Conservation (phyloP, 352 stramenopile species). For the Salisapilia sapeloensis region DNA sequence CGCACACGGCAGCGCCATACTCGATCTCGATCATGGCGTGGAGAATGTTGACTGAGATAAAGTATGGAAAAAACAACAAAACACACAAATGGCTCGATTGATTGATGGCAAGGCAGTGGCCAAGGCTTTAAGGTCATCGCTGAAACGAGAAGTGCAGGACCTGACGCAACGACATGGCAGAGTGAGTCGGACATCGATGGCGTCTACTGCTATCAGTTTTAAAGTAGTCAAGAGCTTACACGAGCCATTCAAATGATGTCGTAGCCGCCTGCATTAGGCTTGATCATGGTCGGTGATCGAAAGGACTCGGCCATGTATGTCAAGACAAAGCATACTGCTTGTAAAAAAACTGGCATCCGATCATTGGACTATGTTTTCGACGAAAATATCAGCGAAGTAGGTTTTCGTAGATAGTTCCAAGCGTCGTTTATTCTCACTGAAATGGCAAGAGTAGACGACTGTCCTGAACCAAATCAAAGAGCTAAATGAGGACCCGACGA, state of each 20-base stretch:
- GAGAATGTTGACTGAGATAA: slow-evolving; percentile 1
- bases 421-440: background rate
- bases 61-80: background rate
- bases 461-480: slow-evolving; percentile 49
- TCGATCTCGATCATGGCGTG: slow-evolving; percentile 1
- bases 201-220: background rate
- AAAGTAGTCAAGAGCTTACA: background rate
- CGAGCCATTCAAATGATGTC: too few species aligned
- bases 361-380: slow-evolving; percentile 81
- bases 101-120: slow-evolving; percentile 62
- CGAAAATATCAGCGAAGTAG: slow-evolving; percentile 37
- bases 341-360: slow-evolving; percentile 84
- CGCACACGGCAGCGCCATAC: slow-evolving; percentile 19
- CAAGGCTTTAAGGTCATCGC: slow-evolving; percentile 29
- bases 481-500: slow-evolving; percentile 54
- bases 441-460: slow-evolving; percentile 12
- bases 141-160: slow-evolving; percentile 38
- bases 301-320: slow-evolving; percentile 97
- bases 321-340: slow-evolving; percentile 96
- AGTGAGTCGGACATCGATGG: too few species aligned
- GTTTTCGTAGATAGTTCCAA: background rate
- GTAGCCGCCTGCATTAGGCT: slow-evolving; percentile 87
- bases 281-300: slow-evolving; percentile 95
- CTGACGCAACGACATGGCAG: slow-evolving; percentile 29
- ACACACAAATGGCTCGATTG: slow-evolving; percentile 12